These are phyloP conservation scores for Paecilomyces sp. DNA, from an alignment of 2,329 filamentous ascomycete genomes.

Conservation along the genomic window DNA sequence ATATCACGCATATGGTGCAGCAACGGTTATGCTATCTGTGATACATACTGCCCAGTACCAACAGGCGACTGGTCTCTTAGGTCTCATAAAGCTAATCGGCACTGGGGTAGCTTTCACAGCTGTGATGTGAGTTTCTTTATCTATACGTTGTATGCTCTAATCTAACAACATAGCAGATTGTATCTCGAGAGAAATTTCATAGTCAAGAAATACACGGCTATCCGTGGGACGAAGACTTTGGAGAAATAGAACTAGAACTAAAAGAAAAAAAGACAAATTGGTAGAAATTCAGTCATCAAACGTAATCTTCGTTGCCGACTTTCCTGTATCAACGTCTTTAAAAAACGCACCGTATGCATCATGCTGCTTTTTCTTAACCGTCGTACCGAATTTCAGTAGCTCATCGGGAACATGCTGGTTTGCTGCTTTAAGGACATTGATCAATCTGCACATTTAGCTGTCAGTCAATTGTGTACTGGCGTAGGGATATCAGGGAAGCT, in stretches of 20 bases:
- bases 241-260: constrained; percentile 10
- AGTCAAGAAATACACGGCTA: constrained; percentile 15
- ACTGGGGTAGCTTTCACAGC: constrained; percentile 48
- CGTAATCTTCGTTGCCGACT: constrained; percentile 84
- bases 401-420: constrained; percentile 86
- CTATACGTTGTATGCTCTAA: constrained; percentile 2
- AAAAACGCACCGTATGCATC: constrained; percentile 92
- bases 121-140: constrained; percentile 52
- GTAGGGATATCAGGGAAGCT: not conserved
- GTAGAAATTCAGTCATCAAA: constrained; percentile 55
- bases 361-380: constrained; percentile 98
- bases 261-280: constrained; percentile 11
- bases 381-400: constrained; percentile 90
- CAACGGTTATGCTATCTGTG: constrained; percentile 38
- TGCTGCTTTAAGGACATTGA: constrained; percentile 92
- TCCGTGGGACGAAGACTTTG: constrained; percentile 11
- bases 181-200: constrained; percentile 29
- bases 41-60: constrained; percentile 24
- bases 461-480: constrained; percentile 2
- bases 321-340: constrained; percentile 78
- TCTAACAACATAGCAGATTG: constrained; percentile 21
- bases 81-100: constrained; percentile 41
- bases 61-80: constrained; percentile 10
- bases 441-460: constrained; percentile 50
- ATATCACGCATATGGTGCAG: constrained; percentile 37